Percentiles rank a stretch among this genome's conserved stretches.
phyloP scores from a whole-genome alignment of 805 yeast genomes.

The Starmerella scarabaei region DNA sequence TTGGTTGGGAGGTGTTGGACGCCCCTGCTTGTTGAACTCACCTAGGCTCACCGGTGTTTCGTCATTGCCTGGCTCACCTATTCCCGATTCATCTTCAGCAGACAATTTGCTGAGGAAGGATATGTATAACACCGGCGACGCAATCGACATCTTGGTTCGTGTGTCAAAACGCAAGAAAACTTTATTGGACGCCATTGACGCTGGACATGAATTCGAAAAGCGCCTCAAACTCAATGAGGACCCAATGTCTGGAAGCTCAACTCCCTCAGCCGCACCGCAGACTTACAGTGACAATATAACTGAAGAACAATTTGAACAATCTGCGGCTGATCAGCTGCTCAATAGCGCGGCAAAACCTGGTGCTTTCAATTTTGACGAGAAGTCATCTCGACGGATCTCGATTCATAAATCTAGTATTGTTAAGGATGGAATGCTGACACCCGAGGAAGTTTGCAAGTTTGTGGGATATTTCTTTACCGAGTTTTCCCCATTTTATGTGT shows the following conservation, averaged over 20 bases:
- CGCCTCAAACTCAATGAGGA: too few relatives aligned
- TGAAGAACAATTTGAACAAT: too few relatives aligned
- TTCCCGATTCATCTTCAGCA: background rate
- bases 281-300: too few relatives aligned
- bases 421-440: slow-evolving; percentile 3
- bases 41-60: background rate
- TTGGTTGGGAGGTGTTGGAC: too few relatives aligned
- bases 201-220: background rate
- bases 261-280: too few relatives aligned
- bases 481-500: slow-evolving; percentile 7
- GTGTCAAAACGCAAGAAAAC: background rate
- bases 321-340: too few relatives aligned
- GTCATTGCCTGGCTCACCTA: background rate
- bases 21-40: too few relatives aligned
- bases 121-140: slow-evolving; percentile 2
- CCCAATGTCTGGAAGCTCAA: too few relatives aligned
- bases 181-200: background rate
- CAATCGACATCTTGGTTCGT: slow-evolving; percentile 2
- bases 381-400: slow-evolving; percentile 1
- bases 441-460: slow-evolving; percentile 5
- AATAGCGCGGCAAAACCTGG: too few relatives aligned
- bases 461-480: slow-evolving; percentile 7
- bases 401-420: slow-evolving; percentile 6
- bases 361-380: too few relatives aligned
- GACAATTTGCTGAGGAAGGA: slow-evolving; percentile 4